Base-by-base conservation (phyloP, 2,329 filamentous ascomycete species). In the Pseudogymnoascus sp. region DNA sequence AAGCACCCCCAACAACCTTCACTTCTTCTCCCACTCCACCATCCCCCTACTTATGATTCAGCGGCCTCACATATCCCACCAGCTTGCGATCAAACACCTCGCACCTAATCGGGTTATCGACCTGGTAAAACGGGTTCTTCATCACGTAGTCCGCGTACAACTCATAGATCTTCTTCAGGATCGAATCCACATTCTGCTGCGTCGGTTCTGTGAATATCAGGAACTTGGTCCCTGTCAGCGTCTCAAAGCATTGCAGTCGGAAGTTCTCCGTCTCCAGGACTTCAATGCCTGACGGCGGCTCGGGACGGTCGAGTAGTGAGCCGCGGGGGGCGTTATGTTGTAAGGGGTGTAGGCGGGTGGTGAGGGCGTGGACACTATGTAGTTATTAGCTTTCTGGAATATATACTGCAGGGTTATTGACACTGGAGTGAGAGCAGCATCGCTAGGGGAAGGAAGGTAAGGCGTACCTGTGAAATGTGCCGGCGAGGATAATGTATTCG, bases 61-160 rank as follows among this genome's bases (percentile, higher is more conserved):
- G 80, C 70, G 84, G 82, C 70, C 90, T 84, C 68, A 96, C 83
- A 74, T 92, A 95, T 35, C 85, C 89, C 65, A 82, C 81, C 65
- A 96, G 73, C 73, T 90, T 90, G 67, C 92, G 81, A 73, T 99
- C 94, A 76, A 96, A 99, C 67, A 90, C 88, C 71, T 97, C 94
- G 74, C 94, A 96, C 63, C 94, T 81, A 59, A 99, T 84, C 5
- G 94, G 94, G 92, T 97, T 99, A 76, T 99, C 94, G 61, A 96
- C 79, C 70, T 94, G 92, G 75, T 97, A 97, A 71, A 99, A 99
- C 0, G 94, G 94, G 73, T 99, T 99, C 80, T 97, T 99, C 90
- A 96, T 97, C 67, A 99, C 94, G 72, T 90, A 97, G 74, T 99
- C 94, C 57, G 90, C 83, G 76, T 97, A 99, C 58, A 97, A 76